Evolutionary conservation across 495 filamentous ascomycete genomes (phyloP).

Genomic region (Xylaria cubensis): DNA sequence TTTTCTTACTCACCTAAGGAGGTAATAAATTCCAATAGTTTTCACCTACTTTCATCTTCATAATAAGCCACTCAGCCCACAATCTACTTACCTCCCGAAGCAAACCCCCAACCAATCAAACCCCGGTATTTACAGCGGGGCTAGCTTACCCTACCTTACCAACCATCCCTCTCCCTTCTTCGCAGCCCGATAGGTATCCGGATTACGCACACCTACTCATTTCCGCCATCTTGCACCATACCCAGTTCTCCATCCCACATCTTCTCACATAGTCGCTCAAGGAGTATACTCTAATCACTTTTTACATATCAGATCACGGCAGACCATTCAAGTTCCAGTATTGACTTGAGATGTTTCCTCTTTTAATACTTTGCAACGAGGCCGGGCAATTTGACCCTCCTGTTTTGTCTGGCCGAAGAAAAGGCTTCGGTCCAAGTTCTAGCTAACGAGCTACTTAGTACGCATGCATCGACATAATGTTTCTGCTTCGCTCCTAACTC

Average conservation of each 20-base stretch:
- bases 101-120: not conserved
- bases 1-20: not conserved
- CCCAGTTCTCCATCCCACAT: not conserved
- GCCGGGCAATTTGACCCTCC: conserved; percentile 1
- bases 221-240: not conserved
- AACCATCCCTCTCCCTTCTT: not conserved
- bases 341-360: conserved; percentile 13
- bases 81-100: not conserved
- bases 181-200: not conserved
- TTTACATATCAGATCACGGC: not conserved
- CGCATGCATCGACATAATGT: not conserved
- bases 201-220: conserved; percentile 7
- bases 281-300: not conserved
- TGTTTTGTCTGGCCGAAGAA: not conserved
- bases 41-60: too few relatives aligned
- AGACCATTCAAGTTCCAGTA: not conserved
- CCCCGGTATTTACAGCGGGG: not conserved
- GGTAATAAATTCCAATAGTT: too few relatives aligned
- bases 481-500: not conserved
- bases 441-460: conserved; percentile 16
- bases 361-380: not conserved
- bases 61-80: too few relatives aligned
- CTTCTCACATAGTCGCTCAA: not conserved
- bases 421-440: not conserved
- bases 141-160: not conserved